Base-by-base conservation (phyloP, 108 stramenopile species). In the Fragilaria crotonensis region DNA sequence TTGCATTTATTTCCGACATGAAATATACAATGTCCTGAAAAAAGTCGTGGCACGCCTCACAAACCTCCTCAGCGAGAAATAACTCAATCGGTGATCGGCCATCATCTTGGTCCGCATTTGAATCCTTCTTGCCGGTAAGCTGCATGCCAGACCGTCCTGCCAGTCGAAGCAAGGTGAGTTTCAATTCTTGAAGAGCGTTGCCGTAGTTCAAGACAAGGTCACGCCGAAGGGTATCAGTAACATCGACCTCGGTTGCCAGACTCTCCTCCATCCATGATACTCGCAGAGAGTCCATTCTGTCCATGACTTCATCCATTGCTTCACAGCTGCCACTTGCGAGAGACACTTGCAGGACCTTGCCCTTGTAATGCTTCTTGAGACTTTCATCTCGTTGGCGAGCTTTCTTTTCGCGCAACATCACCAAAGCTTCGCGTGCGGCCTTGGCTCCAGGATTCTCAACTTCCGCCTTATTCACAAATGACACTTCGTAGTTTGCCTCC, bases 251-350 rank as follows among this genome's bases (percentile, higher is more conserved):
- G 25, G 61, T 47, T 17, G 68, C 27, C 22, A 52, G 45, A n/a
- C n/a, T n/a, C 22, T 61, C 59, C 50, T 80, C 74, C n/a, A 80
- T 53, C 79, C 79, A 75, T 59, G 63, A 59, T 11, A 33, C 48
- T 65, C 66, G 54, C 14, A 57, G 63, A 32, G 44, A 60, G 22
- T 75, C 79, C 48, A 75, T 62, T 33, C 68, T 71, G 36, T 80
- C 79, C 70, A 75, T 64, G 33, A 68, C 57, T 54, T 75, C 79
- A 63, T 80, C 79, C 79, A 80, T 80, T 9, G 54, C 32, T 51
- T 80, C 79, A 45, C 79, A 80, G 46, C 79, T 80, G 59, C 79
- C 79, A 51, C 72, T 80, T 1, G 79, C 79, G 30, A 75, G 67
- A 17, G 79, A 71, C 44, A 80, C 79, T 49, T 79, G 73, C 41